Percentiles rank a stretch among this genome's conserved stretches.
Conservation (phyloP, 164 flowering plant species). For the Litsea cubeba region DNA sequence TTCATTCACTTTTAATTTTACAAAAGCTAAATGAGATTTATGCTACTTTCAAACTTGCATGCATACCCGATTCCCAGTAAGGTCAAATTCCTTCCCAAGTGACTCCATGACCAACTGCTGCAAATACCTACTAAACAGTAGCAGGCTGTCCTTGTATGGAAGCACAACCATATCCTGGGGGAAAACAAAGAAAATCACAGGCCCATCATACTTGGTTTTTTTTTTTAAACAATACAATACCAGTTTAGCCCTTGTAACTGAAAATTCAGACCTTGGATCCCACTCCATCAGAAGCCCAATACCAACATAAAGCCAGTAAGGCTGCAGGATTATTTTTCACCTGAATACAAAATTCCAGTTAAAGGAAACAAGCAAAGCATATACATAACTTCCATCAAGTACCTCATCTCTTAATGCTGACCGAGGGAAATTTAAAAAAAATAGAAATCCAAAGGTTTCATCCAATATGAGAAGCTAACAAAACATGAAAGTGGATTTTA, state of each 20-base stretch:
- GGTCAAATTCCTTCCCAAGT: constrained; percentile 93
- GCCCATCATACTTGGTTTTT: neutral
- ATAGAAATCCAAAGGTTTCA: neutral
- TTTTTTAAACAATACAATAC: no score
- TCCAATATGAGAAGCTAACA: neutral
- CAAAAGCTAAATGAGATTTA: neutral
- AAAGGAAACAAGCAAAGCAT: neutral
- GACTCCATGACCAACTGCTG: constrained; percentile 99
- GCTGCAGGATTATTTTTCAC: constrained; percentile 81
- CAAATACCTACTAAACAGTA: constrained; percentile 89
- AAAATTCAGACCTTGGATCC: constrained; percentile 75
- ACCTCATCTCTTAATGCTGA: neutral
- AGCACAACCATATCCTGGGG: constrained; percentile 95
- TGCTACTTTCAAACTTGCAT: neutral
- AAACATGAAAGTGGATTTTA: neutral
- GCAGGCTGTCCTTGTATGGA: constrained; percentile 96
- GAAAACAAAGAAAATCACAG: constrained; percentile 1
- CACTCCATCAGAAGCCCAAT: constrained; percentile 91
- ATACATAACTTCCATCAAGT: neutral
- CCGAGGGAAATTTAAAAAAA: neutral
- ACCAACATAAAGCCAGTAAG: constrained; percentile 88
- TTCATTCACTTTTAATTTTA: neutral
- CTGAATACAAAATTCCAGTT: constrained; percentile 26
- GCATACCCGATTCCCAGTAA: constrained; percentile 83
- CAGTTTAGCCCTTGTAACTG: neutral